phyloP scores from a whole-genome alignment of 306 rosid species.

The Castanea crenata region DNA sequence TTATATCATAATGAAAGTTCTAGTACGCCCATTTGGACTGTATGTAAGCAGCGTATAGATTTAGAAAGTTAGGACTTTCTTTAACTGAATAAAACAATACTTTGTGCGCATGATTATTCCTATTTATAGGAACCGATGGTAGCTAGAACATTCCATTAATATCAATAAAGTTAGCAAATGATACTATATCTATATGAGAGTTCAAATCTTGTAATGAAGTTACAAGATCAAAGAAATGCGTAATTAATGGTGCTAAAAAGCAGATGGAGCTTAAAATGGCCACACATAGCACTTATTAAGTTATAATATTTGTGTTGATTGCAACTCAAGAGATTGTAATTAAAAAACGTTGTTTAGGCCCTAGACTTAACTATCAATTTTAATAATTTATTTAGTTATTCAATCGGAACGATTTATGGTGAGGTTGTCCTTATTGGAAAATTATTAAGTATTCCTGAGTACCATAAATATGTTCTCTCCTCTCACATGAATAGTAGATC shows the following conservation, averaged over 20 bases:
- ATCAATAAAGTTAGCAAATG: constrained; percentile 15
- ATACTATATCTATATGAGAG: constrained; percentile 1
- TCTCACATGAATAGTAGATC: no score
- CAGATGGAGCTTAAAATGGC: background rate
- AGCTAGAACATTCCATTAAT: constrained; percentile 25
- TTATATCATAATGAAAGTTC: constrained; percentile 24
- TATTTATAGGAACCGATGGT: constrained; percentile 36
- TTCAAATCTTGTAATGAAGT: constrained; percentile 38
- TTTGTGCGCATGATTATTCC: constrained; percentile 23
- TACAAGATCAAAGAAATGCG: constrained; percentile 15
- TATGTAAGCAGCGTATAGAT: constrained; percentile 9
- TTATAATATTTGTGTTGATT: background rate
- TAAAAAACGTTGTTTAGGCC: no score
- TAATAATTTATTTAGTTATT: no score
- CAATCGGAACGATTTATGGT: background rate
- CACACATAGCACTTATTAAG: background rate
- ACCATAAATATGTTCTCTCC: no score
- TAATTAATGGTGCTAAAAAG: constrained; percentile 24
- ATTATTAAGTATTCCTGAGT: no score
- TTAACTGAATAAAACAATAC: constrained; percentile 23
- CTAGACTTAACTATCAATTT: no score
- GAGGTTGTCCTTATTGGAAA: background rate
- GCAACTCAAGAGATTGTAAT: background rate
- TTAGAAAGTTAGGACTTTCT: constrained; percentile 30
- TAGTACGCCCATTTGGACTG: constrained; percentile 32